Evolutionary conservation across 2,329 filamentous ascomycete species (phyloP).

Genomic region (Stachybotrys chartarum): DNA sequence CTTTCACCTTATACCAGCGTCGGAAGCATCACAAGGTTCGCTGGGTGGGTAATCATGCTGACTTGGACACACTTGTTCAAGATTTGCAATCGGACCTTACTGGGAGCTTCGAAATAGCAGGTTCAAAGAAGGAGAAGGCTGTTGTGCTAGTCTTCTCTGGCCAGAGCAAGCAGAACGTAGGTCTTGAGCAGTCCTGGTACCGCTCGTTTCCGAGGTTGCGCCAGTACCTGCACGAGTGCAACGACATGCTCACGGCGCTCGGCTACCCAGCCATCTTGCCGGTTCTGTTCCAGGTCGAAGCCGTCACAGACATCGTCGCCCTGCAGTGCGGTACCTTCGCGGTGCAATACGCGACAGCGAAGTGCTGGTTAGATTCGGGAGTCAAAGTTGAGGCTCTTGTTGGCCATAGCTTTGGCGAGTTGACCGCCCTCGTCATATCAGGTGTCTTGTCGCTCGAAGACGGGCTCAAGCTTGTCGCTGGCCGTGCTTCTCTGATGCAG

Average conservation of each 20-base stretch:
- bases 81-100: no score
- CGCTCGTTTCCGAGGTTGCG: constrained; percentile 14
- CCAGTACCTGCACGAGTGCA: constrained; percentile 5
- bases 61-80: no score
- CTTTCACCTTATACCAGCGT: no score
- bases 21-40: no score
- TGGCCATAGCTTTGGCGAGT: constrained; percentile 33
- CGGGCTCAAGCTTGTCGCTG: constrained; percentile 19
- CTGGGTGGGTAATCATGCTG: no score
- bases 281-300: not conserved
- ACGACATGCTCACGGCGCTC: constrained; percentile 1
- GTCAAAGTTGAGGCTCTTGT: constrained; percentile 12
- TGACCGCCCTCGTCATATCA: constrained; percentile 18
- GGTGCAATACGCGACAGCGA: constrained; percentile 27
- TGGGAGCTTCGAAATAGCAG: no score
- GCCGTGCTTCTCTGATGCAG: constrained; percentile 21
- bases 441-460: constrained; percentile 18
- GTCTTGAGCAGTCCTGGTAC: constrained; percentile 21
- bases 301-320: not conserved
- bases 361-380: constrained; percentile 28
- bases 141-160: not conserved
- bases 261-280: constrained; percentile 7
- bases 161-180: not conserved
- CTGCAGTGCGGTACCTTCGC: constrained; percentile 24
- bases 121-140: not conserved